phyloP scores from a whole-genome alignment of 208 protist genomes.

The Balamuthia mandrillaris region DNA sequence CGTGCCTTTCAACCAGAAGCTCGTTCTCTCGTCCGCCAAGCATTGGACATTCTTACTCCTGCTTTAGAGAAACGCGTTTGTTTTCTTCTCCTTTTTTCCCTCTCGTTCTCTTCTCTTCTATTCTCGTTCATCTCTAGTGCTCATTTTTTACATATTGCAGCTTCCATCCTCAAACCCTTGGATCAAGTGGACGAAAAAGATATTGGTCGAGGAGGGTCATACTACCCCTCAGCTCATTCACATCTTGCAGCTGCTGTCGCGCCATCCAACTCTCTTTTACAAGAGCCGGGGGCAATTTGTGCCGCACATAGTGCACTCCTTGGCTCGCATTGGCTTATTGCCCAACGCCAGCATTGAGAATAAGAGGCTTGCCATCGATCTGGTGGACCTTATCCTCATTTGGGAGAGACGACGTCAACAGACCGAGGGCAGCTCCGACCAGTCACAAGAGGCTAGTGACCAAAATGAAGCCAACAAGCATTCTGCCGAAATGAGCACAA shows the following conservation, averaged over 20 bases:
- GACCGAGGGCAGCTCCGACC: too few species aligned
- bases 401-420: conserved; percentile 66
- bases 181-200: conserved; percentile 78
- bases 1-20: conserved; percentile 72
- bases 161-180: conserved; percentile 45
- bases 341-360: conserved; percentile 65
- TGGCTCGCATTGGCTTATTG: conserved; percentile 68
- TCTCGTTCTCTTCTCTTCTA: conserved; percentile 7
- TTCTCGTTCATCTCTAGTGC: background rate
- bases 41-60: conserved; percentile 74
- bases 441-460: background rate
- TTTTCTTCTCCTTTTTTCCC: background rate
- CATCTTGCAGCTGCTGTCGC: conserved; percentile 67
- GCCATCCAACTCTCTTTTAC: conserved; percentile 73
- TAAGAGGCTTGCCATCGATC: conserved; percentile 68
- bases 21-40: conserved; percentile 66
- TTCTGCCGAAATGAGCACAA: background rate
- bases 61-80: conserved; percentile 55
- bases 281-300: conserved; percentile 67
- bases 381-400: conserved; percentile 72
- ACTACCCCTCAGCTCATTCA: conserved; percentile 72
- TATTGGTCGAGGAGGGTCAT: conserved; percentile 79
- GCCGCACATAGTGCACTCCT: conserved; percentile 55
- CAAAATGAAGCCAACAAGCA: background rate
- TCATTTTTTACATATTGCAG: background rate